Percentiles rank a stretch among this genome's conserved stretches.
phyloP scores from a whole-genome alignment of 129 eudicot genomes.

The Lonicera japonica region DNA sequence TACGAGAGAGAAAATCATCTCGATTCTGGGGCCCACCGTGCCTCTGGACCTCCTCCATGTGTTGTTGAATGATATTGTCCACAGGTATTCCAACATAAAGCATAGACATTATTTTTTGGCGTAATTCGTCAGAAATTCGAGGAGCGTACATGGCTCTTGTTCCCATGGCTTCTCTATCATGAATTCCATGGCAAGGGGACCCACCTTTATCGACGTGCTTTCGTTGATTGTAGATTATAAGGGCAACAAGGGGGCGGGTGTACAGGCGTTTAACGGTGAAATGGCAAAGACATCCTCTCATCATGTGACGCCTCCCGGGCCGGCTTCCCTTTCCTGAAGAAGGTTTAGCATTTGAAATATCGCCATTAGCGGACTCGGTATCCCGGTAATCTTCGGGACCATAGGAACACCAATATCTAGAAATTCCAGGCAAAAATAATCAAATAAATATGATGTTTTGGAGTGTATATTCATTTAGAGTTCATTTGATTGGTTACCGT shows the following conservation, averaged over 20 bases:
- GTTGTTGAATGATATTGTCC: constrained; percentile 16
- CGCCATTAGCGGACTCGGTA: constrained; percentile 7
- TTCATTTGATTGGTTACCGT: neutral
- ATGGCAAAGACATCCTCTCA: constrained; percentile 26
- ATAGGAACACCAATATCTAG: constrained; percentile 23
- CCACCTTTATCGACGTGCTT: constrained; percentile 16
- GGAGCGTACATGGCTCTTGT: constrained; percentile 28
- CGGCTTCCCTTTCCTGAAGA: constrained; percentile 32
- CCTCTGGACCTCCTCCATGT: constrained; percentile 18
- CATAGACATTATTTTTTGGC: constrained; percentile 16
- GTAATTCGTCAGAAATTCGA: constrained; percentile 18
- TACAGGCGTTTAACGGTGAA: constrained; percentile 18
- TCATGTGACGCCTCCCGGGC: constrained; percentile 25
- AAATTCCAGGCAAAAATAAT: neutral
- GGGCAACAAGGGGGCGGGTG: constrained; percentile 17
- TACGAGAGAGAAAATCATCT: constrained; percentile 22
- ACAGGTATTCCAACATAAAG: constrained; percentile 22
- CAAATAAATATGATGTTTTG: neutral
- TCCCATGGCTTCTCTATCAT: constrained; percentile 11
- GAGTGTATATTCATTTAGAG: neutral
- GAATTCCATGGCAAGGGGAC: constrained; percentile 18
- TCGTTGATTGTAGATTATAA: constrained; percentile 16
- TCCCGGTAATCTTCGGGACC: constrained; percentile 24
- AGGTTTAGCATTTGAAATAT: constrained; percentile 19
- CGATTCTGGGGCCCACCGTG: constrained; percentile 19